Evolutionary conservation across 495 filamentous ascomycete species (phyloP).

Genomic region (Penicillium odoratum): DNA sequence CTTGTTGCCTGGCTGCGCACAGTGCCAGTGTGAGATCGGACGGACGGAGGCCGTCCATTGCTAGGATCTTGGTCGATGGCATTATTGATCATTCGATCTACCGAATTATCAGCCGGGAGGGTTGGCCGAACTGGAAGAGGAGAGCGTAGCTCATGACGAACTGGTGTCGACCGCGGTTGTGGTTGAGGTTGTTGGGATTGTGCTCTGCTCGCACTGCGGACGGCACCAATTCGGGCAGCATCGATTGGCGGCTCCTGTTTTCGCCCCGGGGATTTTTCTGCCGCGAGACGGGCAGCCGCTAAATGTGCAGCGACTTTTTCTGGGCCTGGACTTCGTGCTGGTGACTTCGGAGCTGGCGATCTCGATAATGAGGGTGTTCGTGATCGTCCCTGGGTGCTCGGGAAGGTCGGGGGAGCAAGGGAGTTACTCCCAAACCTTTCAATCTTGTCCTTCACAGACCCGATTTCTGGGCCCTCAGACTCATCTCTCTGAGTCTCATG

Average conservation of each 20-base stretch:
- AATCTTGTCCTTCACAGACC: slow-evolving; percentile 47
- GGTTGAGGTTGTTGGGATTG: slow-evolving; percentile 18
- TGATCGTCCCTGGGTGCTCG: slow-evolving; percentile 14
- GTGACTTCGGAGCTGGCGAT: background rate
- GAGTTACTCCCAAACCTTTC: slow-evolving; percentile 31
- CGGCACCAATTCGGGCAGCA: slow-evolving; percentile 24
- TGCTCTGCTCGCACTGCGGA: slow-evolving; percentile 24
- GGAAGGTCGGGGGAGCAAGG: slow-evolving; percentile 11
- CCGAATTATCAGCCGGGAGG: background rate
- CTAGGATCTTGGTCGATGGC: slow-evolving; percentile 13
- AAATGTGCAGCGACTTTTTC: slow-evolving; percentile 41
- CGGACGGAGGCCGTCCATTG: slow-evolving; percentile 11
- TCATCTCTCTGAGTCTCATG: slow-evolving; percentile 22
- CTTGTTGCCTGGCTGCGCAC: slow-evolving; percentile 11
- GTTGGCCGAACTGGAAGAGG: slow-evolving; percentile 19
- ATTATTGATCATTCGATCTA: slow-evolving; percentile 21
- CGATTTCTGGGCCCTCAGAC: slow-evolving; percentile 33
- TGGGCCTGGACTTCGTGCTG: slow-evolving; percentile 14
- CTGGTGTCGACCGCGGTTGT: slow-evolving; percentile 11
- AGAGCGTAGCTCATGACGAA: slow-evolving; percentile 16
- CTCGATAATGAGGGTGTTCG: slow-evolving; percentile 17
- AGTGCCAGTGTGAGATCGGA: slow-evolving; percentile 16
- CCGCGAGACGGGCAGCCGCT: slow-evolving; percentile 40
- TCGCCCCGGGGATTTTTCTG: slow-evolving; percentile 29
- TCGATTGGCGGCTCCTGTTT: slow-evolving; percentile 8